phyloP scores from a whole-genome alignment of 371 early-diverging fungal species.

The Actinomucor elegans region DNA sequence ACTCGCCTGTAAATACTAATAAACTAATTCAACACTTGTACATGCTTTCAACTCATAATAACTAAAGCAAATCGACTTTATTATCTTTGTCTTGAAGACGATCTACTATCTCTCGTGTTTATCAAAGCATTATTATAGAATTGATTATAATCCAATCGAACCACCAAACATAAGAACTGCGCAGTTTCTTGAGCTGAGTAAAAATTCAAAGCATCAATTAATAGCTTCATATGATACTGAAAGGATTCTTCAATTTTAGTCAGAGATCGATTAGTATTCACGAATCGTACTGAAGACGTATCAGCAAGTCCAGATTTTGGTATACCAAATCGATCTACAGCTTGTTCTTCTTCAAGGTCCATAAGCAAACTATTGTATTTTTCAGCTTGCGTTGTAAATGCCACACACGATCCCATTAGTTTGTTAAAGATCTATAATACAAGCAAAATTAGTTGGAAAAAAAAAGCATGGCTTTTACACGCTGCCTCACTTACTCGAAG shows the following conservation, averaged over 20 bases:
- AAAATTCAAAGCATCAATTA: constrained; percentile 77
- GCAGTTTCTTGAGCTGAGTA: constrained; percentile 75
- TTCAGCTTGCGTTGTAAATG: constrained; percentile 64
- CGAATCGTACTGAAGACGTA: constrained; percentile 19
- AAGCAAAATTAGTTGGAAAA: background rate
- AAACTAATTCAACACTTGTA: constrained; percentile 7
- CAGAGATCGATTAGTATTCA: constrained; percentile 38
- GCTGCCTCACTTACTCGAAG: constrained; percentile 54
- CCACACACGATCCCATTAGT: constrained; percentile 65
- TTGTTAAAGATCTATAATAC: constrained; percentile 64
- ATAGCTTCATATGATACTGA: constrained; percentile 61
- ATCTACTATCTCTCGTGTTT: background rate
- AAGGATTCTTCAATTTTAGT: constrained; percentile 64
- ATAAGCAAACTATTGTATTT: constrained; percentile 37
- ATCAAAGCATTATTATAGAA: constrained; percentile 36
- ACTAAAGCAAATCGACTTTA: background rate
- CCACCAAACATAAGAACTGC: constrained; percentile 74
- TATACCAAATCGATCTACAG: constrained; percentile 38
- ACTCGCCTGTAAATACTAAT: constrained; percentile 3
- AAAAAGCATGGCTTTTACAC: background rate
- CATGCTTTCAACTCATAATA: background rate
- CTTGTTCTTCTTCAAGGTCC: constrained; percentile 45
- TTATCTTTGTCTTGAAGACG: constrained; percentile 2
- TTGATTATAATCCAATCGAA: constrained; percentile 75
- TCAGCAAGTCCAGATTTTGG: constrained; percentile 33